Percentiles rank a stretch among this genome's conserved stretches.
Evolutionary conservation across 331 rosid species (phyloP).

Genomic region (Erythrophleum ivorense): DNA sequence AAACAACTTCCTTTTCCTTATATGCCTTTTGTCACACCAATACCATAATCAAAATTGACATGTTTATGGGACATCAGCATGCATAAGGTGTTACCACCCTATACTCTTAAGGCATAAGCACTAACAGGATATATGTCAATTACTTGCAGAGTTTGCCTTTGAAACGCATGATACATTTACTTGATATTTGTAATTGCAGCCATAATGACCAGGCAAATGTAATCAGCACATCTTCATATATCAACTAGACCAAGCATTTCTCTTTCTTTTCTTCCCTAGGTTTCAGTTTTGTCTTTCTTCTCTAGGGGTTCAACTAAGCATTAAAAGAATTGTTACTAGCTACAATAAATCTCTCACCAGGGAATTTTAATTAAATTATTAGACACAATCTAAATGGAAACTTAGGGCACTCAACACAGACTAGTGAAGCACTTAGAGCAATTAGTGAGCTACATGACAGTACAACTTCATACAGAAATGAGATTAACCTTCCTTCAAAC

Average conservation of each 20-base stretch:
- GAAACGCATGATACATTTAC: not conserved
- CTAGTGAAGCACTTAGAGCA: not conserved
- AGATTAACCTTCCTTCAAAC: not conserved
- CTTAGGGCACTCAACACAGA: constrained; percentile 5
- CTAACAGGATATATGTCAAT: not conserved
- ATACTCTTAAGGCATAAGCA: not conserved
- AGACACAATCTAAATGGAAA: not conserved
- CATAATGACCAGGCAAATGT: not conserved
- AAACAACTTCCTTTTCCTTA: not conserved
- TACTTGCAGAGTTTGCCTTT: not conserved
- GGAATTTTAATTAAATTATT: not conserved
- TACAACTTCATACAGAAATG: constrained; percentile 16
- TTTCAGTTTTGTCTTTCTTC: not conserved
- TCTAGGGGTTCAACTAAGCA: not conserved
- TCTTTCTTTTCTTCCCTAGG: not conserved
- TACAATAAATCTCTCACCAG: not conserved
- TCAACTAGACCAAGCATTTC: not conserved
- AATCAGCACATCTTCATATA: not conserved
- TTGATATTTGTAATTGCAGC: not conserved
- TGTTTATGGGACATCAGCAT: not conserved
- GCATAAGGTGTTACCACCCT: not conserved
- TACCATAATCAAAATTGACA: not conserved
- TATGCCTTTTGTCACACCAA: not conserved
- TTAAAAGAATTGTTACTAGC: not conserved
- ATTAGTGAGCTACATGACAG: not conserved